Evolutionary conservation across 2,329 filamentous ascomycete genomes (phyloP), one percentile per base, ranked within the genome.

Genomic region (Trichoderma breve): DNA sequence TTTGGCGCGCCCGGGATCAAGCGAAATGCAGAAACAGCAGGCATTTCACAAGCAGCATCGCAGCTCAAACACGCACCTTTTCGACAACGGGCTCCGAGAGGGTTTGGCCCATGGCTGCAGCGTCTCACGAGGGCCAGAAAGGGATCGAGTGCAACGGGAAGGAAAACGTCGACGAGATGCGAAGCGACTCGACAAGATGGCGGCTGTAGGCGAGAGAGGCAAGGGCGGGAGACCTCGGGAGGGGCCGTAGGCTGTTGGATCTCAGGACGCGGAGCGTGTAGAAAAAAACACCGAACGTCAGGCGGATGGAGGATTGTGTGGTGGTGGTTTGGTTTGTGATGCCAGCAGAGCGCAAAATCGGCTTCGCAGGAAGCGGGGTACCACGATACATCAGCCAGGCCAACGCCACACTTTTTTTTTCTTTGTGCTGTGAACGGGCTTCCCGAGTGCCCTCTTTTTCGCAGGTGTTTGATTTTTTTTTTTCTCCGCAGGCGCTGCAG

Each of bases 71-170:
- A 79, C 80, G 76, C 76, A 99, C 96, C 95, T 99, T 99, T 82
- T 98, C 96, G 83, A 97, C 93, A 80, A 99, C 95, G 80, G 96
- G 96, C 88, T 99, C 96, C 80, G 95, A 98, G 81, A 99, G 91
- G 84, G 96, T 99, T 88, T 99, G 96, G 89, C 96, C 96, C 96
- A 99, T 99, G 85, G 75, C 76, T 80, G 70, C 76, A 76, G 73
- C 75, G 75, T 71, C 64, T 73, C 72, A 74, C 70, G 70, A 67
- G 71, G 71, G 70, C 71, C 68, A 69, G 63, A 63, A 62, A 57
- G 43, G 62, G 43, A 71, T 61, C 64, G 66, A 70, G 60, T 43
- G 24, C 53, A 30, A 21, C 47, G 66, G 43, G 53, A 32, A 11
- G 34, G 62, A 58, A 43, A 60, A 65, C 62, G 60, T 28, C 60